These are phyloP conservation scores for Elongisporangium senticosum DNA, from an alignment of 352 stramenopile genomes.

Conservation along the genomic window DNA sequence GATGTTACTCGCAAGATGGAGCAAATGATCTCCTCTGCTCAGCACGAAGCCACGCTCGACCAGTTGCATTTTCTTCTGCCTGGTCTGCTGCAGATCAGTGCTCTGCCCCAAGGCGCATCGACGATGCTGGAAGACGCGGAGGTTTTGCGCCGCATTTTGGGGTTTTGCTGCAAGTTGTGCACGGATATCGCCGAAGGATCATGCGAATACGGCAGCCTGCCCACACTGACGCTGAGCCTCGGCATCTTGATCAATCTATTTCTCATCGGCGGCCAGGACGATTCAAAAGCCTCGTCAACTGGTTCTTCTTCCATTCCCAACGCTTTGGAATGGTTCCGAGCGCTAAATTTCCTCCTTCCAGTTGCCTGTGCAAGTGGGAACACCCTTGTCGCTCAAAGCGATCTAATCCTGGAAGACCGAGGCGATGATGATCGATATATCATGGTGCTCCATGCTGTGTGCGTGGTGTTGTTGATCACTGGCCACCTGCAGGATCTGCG, in stretches of 20 bases:
- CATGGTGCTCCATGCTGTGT: conserved; percentile 70
- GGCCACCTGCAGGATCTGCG: conserved; percentile 52
- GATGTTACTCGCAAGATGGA: conserved; percentile 13
- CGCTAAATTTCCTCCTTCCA: conserved; percentile 67
- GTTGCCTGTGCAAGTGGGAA: conserved; percentile 62
- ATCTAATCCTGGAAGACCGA: conserved; percentile 36
- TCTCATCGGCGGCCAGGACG: conserved; percentile 40
- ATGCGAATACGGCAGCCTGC: conserved; percentile 43
- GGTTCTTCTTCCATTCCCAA: conserved; percentile 28
- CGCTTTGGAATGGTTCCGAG: conserved; percentile 58
- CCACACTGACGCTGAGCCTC: conserved; percentile 68
- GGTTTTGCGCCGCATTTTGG: conserved; percentile 61
- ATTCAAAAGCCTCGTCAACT: conserved; percentile 9
- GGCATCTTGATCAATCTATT: conserved; percentile 79
- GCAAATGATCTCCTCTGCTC: conserved; percentile 32
- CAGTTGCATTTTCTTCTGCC: conserved; percentile 79
- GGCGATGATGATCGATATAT: conserved; percentile 76
- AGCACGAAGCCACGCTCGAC: conserved; percentile 44
- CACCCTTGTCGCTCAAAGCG: conserved; percentile 37
- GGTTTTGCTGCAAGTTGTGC: conserved; percentile 73
- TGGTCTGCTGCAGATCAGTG: conserved; percentile 75
- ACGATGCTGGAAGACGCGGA: conserved; percentile 52
- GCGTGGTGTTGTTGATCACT: conserved; percentile 62
- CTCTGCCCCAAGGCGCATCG: conserved; percentile 43
- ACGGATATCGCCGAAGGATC: conserved; percentile 41